Evolutionary conservation across 2,329 filamentous ascomycete genomes (phyloP), one percentile per base, ranked within the genome.

Genomic region (Graphilbum fragrans): DNA sequence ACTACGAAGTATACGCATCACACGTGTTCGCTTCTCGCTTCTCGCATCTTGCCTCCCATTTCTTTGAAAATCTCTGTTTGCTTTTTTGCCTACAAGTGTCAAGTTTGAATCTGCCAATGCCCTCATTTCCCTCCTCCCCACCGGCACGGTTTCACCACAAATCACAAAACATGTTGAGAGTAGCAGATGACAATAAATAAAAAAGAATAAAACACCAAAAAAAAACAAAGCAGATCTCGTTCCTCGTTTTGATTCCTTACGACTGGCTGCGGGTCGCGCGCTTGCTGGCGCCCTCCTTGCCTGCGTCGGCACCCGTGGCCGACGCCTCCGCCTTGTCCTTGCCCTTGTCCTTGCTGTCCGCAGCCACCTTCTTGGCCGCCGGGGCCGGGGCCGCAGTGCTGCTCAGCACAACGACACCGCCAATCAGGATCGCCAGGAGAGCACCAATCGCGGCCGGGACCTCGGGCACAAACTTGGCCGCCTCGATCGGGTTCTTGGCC

Each of bases 401-500:
- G 53, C 77, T 76, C 49, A 77, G 35, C 10, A 41, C 27, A 17
- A 49, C 36, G 53, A 90, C 62, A 49, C 83, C 65, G 52, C 76
- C 72, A 48, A 83, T 64, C 49, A 93, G 63, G 49, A 94, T 54
- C 50, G 81, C 77, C 47, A 94, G 59, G 49, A 87, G 60, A 50
- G 80, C 83, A 56, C 70, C 82, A 55, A 94, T 67, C 56, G 78
- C 85, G 57, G 79, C 87, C 49, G 87, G 86, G 53, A 94, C 81
- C 67, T 95, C 92, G 50, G 92, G 92, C 50, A 95, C 84, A 54
- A 86, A 84, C 68, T 86, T 85, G 66, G 88, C 68, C 41, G 88
- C 88, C 66, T 87, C 72, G 50, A 94, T 55, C 44, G 88, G 87
- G 64, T 93, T 82, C 54, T 77, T 74, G 70, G 86, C 77, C 60